Evolutionary conservation across 345 rosid genomes (phyloP).

Genomic region (Gossypium raimondii): DNA sequence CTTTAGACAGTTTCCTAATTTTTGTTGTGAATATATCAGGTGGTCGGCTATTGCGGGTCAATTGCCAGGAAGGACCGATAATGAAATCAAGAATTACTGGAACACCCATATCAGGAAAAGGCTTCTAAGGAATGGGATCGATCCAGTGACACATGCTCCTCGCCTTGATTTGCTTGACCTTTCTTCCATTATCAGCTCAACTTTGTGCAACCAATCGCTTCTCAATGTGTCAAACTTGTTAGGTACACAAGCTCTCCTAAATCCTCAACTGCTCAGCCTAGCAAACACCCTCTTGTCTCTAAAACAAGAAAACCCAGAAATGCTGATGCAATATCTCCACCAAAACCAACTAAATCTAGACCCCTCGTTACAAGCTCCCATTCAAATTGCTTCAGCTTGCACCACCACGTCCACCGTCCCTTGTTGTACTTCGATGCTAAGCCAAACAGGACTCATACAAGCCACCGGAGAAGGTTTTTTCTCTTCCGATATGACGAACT

Average conservation of each 20-base stretch:
- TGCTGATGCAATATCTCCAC: conserved; percentile 31
- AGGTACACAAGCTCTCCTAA: conserved; percentile 42
- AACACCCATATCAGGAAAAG: conserved; percentile 87
- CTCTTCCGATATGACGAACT: conserved; percentile 13
- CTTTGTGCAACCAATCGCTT: conserved; percentile 38
- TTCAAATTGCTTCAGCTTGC: conserved; percentile 24
- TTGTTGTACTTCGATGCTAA: conserved; percentile 5
- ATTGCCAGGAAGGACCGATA: conserved; percentile 96
- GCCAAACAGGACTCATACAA: conserved; percentile 31
- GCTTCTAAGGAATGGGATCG: conserved; percentile 80
- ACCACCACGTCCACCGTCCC: conserved; percentile 24
- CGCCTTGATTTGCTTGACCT: conserved; percentile 72
- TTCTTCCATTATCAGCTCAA: conserved; percentile 56
- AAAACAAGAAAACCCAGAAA: conserved; percentile 48
- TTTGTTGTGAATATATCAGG: conserved; percentile 33
- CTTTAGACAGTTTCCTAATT: background rate
- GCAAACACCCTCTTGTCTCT: conserved; percentile 37
- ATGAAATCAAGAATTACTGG: conserved; percentile 95
- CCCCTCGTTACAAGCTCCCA: conserved; percentile 12
- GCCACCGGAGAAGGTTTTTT: conserved; percentile 17
- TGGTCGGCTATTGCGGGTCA: conserved; percentile 99
- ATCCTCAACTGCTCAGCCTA: conserved; percentile 40
- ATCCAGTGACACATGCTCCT: conserved; percentile 89
- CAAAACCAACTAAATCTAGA: conserved; percentile 36
- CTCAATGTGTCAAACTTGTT: conserved; percentile 40